Evolutionary conservation across 2,329 filamentous ascomycete genomes (phyloP), one percentile per base, ranked within the genome.

Genomic region (Aspergillus quadrilineatus): DNA sequence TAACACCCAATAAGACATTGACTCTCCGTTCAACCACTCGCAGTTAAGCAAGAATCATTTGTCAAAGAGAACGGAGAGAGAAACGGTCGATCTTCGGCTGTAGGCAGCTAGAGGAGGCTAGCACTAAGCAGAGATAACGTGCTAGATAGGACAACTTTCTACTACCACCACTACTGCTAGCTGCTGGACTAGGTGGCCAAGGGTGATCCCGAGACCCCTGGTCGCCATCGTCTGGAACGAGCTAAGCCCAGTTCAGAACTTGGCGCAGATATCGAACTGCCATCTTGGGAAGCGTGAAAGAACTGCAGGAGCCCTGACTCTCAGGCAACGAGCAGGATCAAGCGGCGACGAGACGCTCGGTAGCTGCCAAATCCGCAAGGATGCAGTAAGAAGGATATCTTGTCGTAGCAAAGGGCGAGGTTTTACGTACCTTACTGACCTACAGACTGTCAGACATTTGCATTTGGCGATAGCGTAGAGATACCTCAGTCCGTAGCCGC

Each of bases 241-340:
- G n/a, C 57, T 62, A 60, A 55, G 50, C 55, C 55, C n/a, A 39
- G 17, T 53, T 37, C 15, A 49, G 47, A 30, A 15, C 60, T 62
- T 62, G 55, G 57, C 58, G 50, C 57, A 56, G 50, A 43, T 50
- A 37, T 57, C 53, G 57, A 56, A 50, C 39, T 62, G 54, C 55
- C 50, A 29, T 37, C 53, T 58, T 39, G 28, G 55, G 53, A 52
- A 39, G 45, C 34, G 39, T 42, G 39, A 53, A 49, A 39, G 39
- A 29, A 37, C 10, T 14, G 29, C 28, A 22, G 22, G 42, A 55
- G 42, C 22, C 10, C 10, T 14, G 28, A 30, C 6, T 14, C 37
- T 15, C 10, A 14, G 49, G 51, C 48, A 53, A 53, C 41, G 32
- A 56, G 36, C 30, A 50, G 42, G 52, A 47, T 22, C 15, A 42